Evolutionary conservation across 257 asterid species (phyloP).

Genomic region (Lithospermum erythrorhizon): DNA sequence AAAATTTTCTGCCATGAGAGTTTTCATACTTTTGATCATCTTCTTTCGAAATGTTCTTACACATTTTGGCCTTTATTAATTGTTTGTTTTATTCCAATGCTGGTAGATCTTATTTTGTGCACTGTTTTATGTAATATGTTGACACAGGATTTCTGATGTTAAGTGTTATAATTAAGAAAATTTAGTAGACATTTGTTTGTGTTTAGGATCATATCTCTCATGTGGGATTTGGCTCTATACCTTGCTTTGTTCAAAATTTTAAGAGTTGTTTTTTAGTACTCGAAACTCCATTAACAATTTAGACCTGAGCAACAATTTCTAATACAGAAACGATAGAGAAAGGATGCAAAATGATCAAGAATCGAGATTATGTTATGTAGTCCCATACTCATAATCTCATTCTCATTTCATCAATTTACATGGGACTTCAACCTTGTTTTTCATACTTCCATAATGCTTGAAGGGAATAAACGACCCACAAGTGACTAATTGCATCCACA

Average conservation of each 20-base stretch:
- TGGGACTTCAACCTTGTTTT: neutral
- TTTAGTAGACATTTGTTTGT: too few species aligned
- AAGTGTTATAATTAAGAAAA: too few species aligned
- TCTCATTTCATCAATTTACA: neutral
- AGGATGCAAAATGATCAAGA: neutral
- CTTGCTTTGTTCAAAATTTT: too few species aligned
- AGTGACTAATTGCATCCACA: slow-evolving; percentile 19
- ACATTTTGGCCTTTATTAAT: neutral
- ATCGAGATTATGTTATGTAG: neutral
- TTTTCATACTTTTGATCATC: neutral
- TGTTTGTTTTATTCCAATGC: neutral
- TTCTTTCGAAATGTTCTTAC: neutral
- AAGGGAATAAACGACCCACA: slow-evolving; percentile 16
- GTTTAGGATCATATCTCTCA: too few species aligned
- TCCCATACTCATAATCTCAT: neutral
- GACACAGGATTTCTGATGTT: neutral
- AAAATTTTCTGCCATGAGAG: neutral
- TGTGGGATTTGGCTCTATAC: too few species aligned
- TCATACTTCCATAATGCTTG: slow-evolving; percentile 1
- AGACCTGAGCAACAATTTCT: too few species aligned
- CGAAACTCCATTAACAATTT: too few species aligned
- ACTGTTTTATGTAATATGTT: too few species aligned
- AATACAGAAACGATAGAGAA: too few species aligned
- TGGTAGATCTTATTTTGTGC: neutral
- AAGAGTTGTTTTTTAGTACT: too few species aligned